Percentiles rank a stretch among this genome's conserved stretches.
Evolutionary conservation across 2,329 filamentous ascomycete genomes (phyloP).

Genomic region (Aspergillus fijiensis): DNA sequence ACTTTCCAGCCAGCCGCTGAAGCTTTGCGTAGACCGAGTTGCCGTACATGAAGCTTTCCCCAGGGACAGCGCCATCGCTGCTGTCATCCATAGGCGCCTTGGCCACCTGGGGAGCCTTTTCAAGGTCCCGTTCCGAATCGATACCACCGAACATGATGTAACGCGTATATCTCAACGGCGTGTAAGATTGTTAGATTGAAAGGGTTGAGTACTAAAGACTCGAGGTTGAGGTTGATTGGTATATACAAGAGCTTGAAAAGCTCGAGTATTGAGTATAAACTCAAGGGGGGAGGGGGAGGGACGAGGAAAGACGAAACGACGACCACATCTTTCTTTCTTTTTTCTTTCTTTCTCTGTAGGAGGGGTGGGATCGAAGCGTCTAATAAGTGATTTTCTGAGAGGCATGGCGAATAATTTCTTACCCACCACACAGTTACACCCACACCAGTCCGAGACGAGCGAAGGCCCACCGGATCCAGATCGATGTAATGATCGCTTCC

Average conservation of each 20-base stretch:
- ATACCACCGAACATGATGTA: slow-evolving; percentile 20
- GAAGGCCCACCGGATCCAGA: slow-evolving; percentile 14
- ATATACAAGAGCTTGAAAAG: slow-evolving; percentile 21
- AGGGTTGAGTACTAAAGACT: neutral
- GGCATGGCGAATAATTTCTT: slow-evolving; percentile 10
- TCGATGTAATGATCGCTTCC: slow-evolving; percentile 11
- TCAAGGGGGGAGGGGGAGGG: slow-evolving; percentile 6
- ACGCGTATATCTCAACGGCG: slow-evolving; percentile 10
- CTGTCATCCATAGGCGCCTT: slow-evolving; percentile 33
- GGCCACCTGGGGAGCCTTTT: slow-evolving; percentile 34
- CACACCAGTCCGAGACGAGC: slow-evolving; percentile 3
- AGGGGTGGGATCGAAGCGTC: slow-evolving; percentile 5
- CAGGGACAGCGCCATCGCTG: slow-evolving; percentile 52
- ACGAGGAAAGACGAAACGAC: slow-evolving; percentile 11
- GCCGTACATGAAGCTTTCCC: slow-evolving; percentile 60
- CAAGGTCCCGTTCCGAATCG: slow-evolving; percentile 27
- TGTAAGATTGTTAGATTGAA: neutral
- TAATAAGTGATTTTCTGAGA: slow-evolving; percentile 11
- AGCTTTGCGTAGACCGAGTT: slow-evolving; percentile 57
- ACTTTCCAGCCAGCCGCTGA: slow-evolving; percentile 62
- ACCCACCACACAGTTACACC: neutral
- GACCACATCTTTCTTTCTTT: slow-evolving; percentile 24
- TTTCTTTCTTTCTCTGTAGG: slow-evolving; percentile 19
- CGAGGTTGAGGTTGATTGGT: neutral
- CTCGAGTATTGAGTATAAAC: slow-evolving; percentile 20